A percentile compares a stretch with the other conserved stretches of the same genome.
Evolutionary conservation across 768 basidiomycete genomes (phyloP).

Genomic region (Tricholoma saponaceum): DNA sequence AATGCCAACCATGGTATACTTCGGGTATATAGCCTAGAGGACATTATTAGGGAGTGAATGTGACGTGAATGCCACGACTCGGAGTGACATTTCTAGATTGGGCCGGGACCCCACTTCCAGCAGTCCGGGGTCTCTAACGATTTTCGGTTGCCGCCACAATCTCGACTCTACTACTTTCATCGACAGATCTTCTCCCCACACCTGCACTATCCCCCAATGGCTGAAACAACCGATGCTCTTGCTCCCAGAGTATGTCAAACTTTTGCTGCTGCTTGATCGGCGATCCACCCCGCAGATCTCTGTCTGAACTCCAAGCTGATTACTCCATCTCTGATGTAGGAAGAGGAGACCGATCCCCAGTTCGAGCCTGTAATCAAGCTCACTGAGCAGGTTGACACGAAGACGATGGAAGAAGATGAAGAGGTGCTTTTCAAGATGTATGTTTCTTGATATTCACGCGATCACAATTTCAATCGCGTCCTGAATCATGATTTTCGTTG

Average conservation of each 20-base stretch:
- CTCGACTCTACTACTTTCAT: background rate
- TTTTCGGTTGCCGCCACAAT: constrained; percentile 3
- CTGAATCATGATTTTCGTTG: constrained; percentile 17
- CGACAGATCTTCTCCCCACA: background rate
- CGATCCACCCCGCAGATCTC: constrained; percentile 6
- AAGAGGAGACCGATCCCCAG: constrained; percentile 83
- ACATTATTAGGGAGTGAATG: constrained; percentile 5
- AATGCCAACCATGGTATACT: constrained; percentile 37
- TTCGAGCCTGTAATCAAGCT: constrained; percentile 97
- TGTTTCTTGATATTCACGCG: constrained; percentile 36
- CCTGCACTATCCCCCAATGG: constrained; percentile 33
- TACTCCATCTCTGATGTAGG: constrained; percentile 29
- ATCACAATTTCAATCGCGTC: constrained; percentile 29
- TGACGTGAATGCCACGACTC: constrained; percentile 2
- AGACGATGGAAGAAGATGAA: constrained; percentile 95
- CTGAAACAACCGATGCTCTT: constrained; percentile 59
- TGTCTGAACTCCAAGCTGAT: constrained; percentile 5
- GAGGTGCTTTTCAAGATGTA: constrained; percentile 94
- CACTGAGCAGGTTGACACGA: constrained; percentile 91
- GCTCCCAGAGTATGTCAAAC: constrained; percentile 60
- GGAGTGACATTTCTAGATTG: background rate
- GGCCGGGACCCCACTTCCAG: constrained; percentile 13
- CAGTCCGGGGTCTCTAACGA: constrained; percentile 13
- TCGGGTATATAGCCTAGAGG: constrained; percentile 25
- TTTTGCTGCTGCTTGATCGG: constrained; percentile 23